Evolutionary conservation across 169 alveolate genomes (phyloP).

Genomic region (Eimeria nieschulzi): DNA sequence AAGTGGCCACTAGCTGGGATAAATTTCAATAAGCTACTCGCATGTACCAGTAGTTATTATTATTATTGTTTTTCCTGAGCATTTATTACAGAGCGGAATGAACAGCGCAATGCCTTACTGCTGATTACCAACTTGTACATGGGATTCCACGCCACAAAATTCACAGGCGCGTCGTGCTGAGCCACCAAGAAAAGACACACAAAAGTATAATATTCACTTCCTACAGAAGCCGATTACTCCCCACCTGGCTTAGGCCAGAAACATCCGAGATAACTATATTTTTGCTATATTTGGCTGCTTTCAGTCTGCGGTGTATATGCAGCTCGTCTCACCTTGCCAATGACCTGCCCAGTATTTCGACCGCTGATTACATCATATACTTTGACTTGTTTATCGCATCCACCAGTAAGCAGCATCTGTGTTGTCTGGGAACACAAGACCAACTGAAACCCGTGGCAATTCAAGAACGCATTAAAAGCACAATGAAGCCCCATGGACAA

Average conservation of each 20-base stretch:
- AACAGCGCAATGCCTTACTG: constrained; percentile 3
- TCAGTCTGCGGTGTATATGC: neutral
- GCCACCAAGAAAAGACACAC: neutral
- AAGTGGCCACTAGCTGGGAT: too few relatives aligned
- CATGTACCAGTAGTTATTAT: too few relatives aligned
- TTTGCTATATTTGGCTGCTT: too few relatives aligned
- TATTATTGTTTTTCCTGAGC: too few relatives aligned
- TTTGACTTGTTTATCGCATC: constrained; percentile 74
- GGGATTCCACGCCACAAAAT: constrained; percentile 71
- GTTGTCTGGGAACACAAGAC: constrained; percentile 29
- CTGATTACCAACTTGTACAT: constrained; percentile 55
- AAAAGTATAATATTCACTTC: too few relatives aligned
- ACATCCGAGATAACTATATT: too few relatives aligned
- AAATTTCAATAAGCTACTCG: too few relatives aligned
- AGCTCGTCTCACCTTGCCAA: constrained; percentile 68
- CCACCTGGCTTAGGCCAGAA: too few relatives aligned
- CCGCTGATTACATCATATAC: constrained; percentile 67
- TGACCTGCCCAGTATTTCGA: constrained; percentile 53
- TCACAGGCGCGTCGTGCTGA: constrained; percentile 76
- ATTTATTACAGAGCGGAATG: too few relatives aligned
- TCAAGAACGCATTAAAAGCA: neutral
- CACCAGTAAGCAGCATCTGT: constrained; percentile 60
- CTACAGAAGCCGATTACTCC: too few relatives aligned
- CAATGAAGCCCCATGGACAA: neutral
- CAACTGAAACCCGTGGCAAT: neutral